Conservation (phyloP, 331 rosid species). For the Quercus tomentella region DNA sequence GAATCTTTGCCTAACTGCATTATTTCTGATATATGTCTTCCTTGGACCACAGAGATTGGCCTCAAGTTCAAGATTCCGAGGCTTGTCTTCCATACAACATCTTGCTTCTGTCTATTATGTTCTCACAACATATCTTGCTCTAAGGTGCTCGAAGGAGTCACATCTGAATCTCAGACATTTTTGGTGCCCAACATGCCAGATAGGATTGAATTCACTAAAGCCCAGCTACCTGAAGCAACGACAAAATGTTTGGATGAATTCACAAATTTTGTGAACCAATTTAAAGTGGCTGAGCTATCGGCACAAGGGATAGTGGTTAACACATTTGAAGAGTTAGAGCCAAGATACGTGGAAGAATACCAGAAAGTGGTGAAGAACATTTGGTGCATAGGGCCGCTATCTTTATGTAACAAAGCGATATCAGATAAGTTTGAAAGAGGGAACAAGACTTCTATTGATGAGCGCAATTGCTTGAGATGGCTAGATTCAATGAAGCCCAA, state of each 20-base stretch:
- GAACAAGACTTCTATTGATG: conserved; percentile 15
- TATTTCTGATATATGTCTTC: conserved; percentile 20
- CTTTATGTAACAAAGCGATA: neutral
- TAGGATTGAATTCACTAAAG: neutral
- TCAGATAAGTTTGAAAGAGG: conserved; percentile 22
- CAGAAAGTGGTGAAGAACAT: neutral
- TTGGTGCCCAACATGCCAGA: conserved; percentile 1
- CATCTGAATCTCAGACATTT: neutral
- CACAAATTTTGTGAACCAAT: neutral
- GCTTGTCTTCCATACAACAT: conserved; percentile 34
- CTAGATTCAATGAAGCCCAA: conserved; percentile 18
- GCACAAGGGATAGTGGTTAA: neutral
- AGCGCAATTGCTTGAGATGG: conserved; percentile 13
- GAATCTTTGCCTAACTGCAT: conserved; percentile 24
- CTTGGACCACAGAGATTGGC: conserved; percentile 28
- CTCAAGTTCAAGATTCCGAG: conserved; percentile 25
- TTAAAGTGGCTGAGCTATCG: neutral
- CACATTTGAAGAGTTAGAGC: conserved; percentile 3
- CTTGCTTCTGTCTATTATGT: conserved; percentile 29
- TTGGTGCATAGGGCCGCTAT: neutral
- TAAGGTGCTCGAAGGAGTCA: neutral
- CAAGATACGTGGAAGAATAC: neutral
- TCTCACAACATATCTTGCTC: conserved; percentile 6
- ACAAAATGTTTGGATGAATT: neutral
- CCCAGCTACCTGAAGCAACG: neutral